These are phyloP conservation scores for Lactarius tabidus DNA, from an alignment of 768 basidiomycete species.

Conservation along the genomic window DNA sequence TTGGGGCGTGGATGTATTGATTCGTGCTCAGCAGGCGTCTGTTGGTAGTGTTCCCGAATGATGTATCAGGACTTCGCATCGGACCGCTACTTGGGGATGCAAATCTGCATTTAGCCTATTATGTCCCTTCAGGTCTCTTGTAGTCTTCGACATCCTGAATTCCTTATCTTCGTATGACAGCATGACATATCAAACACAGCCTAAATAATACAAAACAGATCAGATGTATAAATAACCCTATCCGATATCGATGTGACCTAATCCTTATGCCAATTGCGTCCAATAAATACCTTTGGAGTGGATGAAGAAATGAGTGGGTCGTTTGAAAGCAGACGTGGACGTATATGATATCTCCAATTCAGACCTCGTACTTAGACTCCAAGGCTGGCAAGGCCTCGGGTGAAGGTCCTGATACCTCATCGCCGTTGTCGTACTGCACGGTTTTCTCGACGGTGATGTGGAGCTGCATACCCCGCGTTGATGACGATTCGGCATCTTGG, in stretches of 20 bases:
- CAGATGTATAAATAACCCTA: not conserved
- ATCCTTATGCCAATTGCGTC: not conserved
- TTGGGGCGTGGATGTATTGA: not conserved
- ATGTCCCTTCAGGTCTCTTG: not conserved
- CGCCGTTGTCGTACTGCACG: constrained; percentile 15
- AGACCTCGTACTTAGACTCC: not conserved
- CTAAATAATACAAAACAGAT: not conserved
- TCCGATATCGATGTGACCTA: not conserved
- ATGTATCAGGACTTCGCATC: not conserved
- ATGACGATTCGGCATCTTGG: not conserved
- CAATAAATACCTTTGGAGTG: not conserved
- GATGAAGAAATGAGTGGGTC: not conserved
- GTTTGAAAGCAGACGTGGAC: not conserved
- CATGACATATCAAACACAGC: not conserved
- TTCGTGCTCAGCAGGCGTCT: not conserved
- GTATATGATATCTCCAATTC: not conserved
- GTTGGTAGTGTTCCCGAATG: not conserved
- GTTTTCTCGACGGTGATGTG: constrained; percentile 25
- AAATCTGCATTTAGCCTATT: not conserved
- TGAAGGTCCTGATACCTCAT: constrained; percentile 6
- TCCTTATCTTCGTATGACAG: not conserved
- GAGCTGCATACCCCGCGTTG: constrained; percentile 5
- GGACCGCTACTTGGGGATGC: not conserved
- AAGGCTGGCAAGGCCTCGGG: not conserved
- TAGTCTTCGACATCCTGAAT: not conserved